These are phyloP conservation scores for Aurifilum marmelostoma DNA, from an alignment of 2,329 filamentous ascomycete species.

Conservation along the genomic window DNA sequence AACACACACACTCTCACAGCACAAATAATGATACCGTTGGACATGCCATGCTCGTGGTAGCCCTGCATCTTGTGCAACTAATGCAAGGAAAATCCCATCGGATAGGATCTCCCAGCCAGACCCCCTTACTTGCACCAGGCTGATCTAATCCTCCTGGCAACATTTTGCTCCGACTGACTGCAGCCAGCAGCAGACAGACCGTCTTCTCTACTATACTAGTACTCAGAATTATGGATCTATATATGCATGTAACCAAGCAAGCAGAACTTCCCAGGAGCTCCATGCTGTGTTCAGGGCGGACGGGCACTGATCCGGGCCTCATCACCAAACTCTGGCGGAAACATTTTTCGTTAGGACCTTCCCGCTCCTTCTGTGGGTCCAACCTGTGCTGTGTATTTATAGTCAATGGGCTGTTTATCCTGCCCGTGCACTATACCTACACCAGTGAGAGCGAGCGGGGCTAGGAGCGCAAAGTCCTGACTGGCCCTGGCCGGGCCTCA, in stretches of 20 bases:
- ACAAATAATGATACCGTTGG: not conserved
- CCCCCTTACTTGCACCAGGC: too few species aligned
- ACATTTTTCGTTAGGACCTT: not conserved
- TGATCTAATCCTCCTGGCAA: not conserved
- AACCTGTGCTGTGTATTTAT: not conserved
- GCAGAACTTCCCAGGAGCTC: not conserved
- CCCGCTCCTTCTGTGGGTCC: slow-evolving; percentile 3
- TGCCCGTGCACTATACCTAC: not conserved
- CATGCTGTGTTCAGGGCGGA: not conserved
- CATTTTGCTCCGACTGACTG: not conserved
- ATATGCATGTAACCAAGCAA: not conserved
- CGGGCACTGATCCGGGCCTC: not conserved
- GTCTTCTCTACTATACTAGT: not conserved
- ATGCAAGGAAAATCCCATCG: not conserved
- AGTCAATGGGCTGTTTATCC: not conserved
- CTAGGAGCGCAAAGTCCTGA: not conserved
- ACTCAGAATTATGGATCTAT: not conserved
- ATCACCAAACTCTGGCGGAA: not conserved
- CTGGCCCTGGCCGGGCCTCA: not conserved
- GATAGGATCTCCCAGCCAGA: not conserved
- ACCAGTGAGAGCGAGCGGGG: not conserved
- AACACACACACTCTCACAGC: not conserved
- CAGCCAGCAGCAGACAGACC: not conserved
- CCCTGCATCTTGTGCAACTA: not conserved
- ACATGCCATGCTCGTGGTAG: not conserved